Base-by-base conservation (phyloP, 2,329 filamentous ascomycete genomes). In the Arachnomyces sp. region DNA sequence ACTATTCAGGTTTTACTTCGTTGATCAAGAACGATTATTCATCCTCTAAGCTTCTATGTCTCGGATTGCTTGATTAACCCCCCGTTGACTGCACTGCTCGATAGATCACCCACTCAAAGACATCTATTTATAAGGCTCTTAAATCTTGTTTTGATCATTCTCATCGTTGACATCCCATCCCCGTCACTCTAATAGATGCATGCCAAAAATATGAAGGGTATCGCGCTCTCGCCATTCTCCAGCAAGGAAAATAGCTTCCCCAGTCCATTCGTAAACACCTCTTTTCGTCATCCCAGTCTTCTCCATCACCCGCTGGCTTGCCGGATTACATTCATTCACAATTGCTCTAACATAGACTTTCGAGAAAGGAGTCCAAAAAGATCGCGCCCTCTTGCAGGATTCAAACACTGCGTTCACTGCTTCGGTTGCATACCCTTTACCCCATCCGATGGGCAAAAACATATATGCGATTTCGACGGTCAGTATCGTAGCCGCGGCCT, bases 341-440 rank as follows among this genome's bases (percentile, higher is more conserved):
- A 62, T 50, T 0, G 50, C 55, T 32, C 55, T 40, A n/a, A 61
- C 42, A 42, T 54, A 59, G 2, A 62, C 37, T 14, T 49, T 55
- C 11, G 51, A 39, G 39, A 46, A 59, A 3, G 52, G 50, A 4
- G 37, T 29, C 53, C 55, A 60, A 18, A 55, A 52, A 1, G 37
- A 33, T 18, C 36, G 30, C 14, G 41, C 47, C 6, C 36, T 48
- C 15, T 45, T 47, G 35, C 50, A 53, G 7, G 50, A 47, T 0
- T 48, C 45, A 15, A 62, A 44, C 6, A 57, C 38, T 17, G 54
- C 50, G 3, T 28, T 42, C 7, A 61, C 39, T 2, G 51, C 44
- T 30, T 52, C 50, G 14, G 49, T 50, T 4, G 50, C 49, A 35
- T 52, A 52, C n/a, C 47, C 50, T 29, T 45, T 36, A 29, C 49